A percentile compares a stretch with the other conserved stretches of the same genome.
Evolutionary conservation across 2,329 filamentous ascomycete genomes (phyloP).

Genomic region (Cordyceps fumosorosea): DNA sequence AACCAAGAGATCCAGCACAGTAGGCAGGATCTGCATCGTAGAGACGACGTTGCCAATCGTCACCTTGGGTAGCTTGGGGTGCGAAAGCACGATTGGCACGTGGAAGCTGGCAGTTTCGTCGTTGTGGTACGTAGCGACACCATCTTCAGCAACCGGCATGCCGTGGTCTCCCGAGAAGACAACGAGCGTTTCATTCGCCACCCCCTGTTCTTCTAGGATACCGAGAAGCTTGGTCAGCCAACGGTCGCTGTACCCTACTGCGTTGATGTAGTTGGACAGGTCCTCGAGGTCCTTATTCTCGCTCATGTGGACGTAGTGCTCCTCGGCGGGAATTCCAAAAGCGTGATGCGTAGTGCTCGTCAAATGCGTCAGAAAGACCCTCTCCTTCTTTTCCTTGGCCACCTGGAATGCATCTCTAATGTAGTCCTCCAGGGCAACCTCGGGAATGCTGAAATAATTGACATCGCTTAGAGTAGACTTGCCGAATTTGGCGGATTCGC

Average conservation of each 20-base stretch:
- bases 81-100: constrained; percentile 27
- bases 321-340: constrained; percentile 23
- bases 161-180: constrained; percentile 30
- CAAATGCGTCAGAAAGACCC: constrained; percentile 29
- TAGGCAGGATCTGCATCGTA: constrained; percentile 29
- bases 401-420: constrained; percentile 25
- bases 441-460: constrained; percentile 30
- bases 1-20: constrained; percentile 28
- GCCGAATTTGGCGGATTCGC: constrained; percentile 23
- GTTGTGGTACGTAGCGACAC: constrained; percentile 27
- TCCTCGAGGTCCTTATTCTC: constrained; percentile 24
- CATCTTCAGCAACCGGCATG: constrained; percentile 26
- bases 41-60: constrained; percentile 25
- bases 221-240: constrained; percentile 28
- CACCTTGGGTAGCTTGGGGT: constrained; percentile 26
- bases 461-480: constrained; percentile 24
- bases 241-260: constrained; percentile 25
- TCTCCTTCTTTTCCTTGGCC: constrained; percentile 24
- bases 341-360: constrained; percentile 31
- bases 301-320: constrained; percentile 22
- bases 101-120: constrained; percentile 26
- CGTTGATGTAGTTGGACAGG: constrained; percentile 29
- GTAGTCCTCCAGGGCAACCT: constrained; percentile 26
- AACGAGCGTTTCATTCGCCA: constrained; percentile 27
- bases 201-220: constrained; percentile 25